phyloP scores from a whole-genome alignment of 2,329 filamentous ascomycete species.

The Trichophyton verrucosum region DNA sequence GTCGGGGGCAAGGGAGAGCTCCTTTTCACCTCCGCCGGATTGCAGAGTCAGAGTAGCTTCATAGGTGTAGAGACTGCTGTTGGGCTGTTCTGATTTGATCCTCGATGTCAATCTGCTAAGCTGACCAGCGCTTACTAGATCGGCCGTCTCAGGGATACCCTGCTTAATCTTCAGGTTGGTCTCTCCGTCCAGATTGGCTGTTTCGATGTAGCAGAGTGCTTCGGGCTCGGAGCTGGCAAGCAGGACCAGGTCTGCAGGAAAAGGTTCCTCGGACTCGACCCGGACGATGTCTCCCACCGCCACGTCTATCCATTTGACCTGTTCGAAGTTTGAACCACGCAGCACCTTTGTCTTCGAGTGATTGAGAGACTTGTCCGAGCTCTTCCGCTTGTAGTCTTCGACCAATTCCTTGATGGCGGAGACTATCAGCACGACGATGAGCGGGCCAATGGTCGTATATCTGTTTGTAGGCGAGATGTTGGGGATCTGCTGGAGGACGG shows the following conservation, averaged over 20 bases:
- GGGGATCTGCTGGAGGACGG: constrained; percentile 86
- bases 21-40: constrained; percentile 81
- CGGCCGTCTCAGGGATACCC: constrained; percentile 79
- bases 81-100: constrained; percentile 88
- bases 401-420: constrained; percentile 90
- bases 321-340: constrained; percentile 68
- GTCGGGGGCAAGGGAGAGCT: constrained; percentile 77
- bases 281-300: constrained; percentile 84
- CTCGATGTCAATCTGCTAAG: constrained; percentile 74
- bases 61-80: constrained; percentile 96
- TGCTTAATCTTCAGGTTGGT: constrained; percentile 99
- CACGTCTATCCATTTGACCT: constrained; percentile 88
- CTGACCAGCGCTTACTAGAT: constrained; percentile 75
- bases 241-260: constrained; percentile 85
- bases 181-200: constrained; percentile 91
- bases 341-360: constrained; percentile 73
- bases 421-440: constrained; percentile 79
- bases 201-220: constrained; percentile 96
- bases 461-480: constrained; percentile 86
- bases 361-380: constrained; percentile 77
- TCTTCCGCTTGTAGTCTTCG: constrained; percentile 82
- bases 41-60: constrained; percentile 91
- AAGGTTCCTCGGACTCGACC: constrained; percentile 88
- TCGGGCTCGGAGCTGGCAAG: constrained; percentile 93
- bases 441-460: constrained; percentile 93